Evolutionary conservation across 2,329 filamentous ascomycete species (phyloP), one percentile per base, ranked within the genome.

Genomic region (Cercospora zeae-maydis): DNA sequence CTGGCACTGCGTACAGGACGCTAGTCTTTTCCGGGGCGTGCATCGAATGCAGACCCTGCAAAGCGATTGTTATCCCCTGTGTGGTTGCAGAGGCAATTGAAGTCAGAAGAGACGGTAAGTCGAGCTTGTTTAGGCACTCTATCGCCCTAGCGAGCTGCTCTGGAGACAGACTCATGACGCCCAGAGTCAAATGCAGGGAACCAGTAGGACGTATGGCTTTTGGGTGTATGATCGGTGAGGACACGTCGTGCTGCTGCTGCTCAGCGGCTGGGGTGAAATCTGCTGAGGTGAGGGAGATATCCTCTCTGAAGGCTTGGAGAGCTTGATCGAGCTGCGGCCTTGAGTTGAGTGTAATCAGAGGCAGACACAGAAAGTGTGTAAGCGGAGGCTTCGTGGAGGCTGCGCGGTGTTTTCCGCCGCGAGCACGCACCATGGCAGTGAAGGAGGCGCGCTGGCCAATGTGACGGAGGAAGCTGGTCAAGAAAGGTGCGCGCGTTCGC

Each of bases 141-240:
- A 80, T 67, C 0, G 84, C 86, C 31, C 77, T 75, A 0, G 80
- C 70, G 2, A 88, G 75, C 51, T 83, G 80, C 2, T 80, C 76
- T 2, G 78, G 80, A 2, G 80, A 76, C 9, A 96, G 82, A 67
- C 84, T 88, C 89, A 97, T 93, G 1, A 96, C 90, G 0, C 92
- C 93, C 0, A 97, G 81, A 0, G 93, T 97, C 2, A 96, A 79
- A 76, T 98, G 93, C 53, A 97, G 77, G 1, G 92, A 92, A 0
- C 91, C 90, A 0, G 91, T 77, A 0, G 92, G 92, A 30, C 92
- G 82, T 56, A 96, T 79, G 1, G 92, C 91, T 59, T 83, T 83
- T 10, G 70, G 67, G 57, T 71, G 68, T 16, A 74, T 63, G 14
- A 13, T 16, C 6, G 51, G 30, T n/a, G 30, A 16, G 36, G 13